phyloP scores from a whole-genome alignment of 1,284 basidiomycete species.

The Rhodotorula sp. region DNA sequence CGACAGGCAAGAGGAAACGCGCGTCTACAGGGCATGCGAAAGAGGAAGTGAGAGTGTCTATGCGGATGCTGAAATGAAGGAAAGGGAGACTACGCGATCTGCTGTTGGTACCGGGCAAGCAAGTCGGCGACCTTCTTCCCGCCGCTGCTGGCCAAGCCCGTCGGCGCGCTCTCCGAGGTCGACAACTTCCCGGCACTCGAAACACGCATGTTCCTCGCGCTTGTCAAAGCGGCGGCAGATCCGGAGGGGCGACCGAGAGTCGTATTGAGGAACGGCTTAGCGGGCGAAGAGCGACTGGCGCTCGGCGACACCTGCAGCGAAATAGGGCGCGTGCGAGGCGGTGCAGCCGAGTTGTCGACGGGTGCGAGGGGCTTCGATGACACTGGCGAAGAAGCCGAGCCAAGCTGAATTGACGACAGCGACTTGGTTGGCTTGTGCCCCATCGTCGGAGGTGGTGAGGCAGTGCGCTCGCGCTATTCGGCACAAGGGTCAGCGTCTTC shows the following conservation, averaged over 20 bases:
- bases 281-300: neutral
- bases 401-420: conserved; percentile 3
- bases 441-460: neutral
- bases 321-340: neutral
- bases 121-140: conserved; percentile 22
- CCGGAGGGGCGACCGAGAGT: conserved; percentile 12
- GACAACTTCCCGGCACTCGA: neutral
- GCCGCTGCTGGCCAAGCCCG: neutral
- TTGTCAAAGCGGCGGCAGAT: neutral
- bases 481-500: neutral
- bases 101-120: conserved; percentile 21
- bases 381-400: neutral
- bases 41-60: neutral
- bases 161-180: neutral
- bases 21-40: neutral
- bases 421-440: conserved; percentile 6
- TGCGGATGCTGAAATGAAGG: neutral
- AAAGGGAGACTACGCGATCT: conserved; percentile 1
- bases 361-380: conserved; percentile 1
- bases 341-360: neutral
- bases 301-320: neutral
- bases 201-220: neutral
- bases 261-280: conserved; percentile 34
- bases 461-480: conserved; percentile 1
- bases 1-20: neutral